A percentile compares a stretch with the other conserved stretches of the same genome.
Evolutionary conservation across 1,284 basidiomycete genomes (phyloP).

Genomic region (Heterobasidion occidentale): DNA sequence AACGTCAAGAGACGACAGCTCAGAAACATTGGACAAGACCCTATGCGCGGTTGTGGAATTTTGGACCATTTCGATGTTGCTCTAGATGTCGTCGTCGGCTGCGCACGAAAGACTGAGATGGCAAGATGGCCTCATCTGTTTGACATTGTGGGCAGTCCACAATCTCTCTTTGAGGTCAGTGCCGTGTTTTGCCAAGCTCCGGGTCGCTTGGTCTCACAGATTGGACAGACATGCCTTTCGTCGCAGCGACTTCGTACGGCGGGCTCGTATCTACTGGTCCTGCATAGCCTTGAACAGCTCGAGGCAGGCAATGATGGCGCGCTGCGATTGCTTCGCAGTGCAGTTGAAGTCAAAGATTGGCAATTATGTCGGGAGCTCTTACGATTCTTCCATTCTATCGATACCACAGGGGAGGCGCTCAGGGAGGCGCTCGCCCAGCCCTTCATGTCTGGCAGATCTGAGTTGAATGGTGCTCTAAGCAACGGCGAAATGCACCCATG

Average conservation of each 20-base stretch:
- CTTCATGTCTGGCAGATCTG: conserved; percentile 1
- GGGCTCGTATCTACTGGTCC: conserved; percentile 86
- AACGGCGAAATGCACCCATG: background rate
- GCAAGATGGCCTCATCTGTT: conserved; percentile 89
- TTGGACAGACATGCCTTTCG: conserved; percentile 63
- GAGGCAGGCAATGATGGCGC: conserved; percentile 78
- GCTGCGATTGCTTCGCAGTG: conserved; percentile 67
- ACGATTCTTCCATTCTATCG: conserved; percentile 87
- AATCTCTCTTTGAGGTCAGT: conserved; percentile 81
- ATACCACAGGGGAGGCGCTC: conserved; percentile 75
- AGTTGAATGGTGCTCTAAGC: background rate
- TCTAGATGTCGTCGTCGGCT: conserved; percentile 91
- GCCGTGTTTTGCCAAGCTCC: background rate
- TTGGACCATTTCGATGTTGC: conserved; percentile 90
- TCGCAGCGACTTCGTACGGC: conserved; percentile 81
- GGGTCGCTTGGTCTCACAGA: background rate
- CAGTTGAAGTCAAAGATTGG: conserved; percentile 71
- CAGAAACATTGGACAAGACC: conserved; percentile 27
- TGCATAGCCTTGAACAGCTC: conserved; percentile 89
- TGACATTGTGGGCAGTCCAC: conserved; percentile 84
- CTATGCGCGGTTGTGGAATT: conserved; percentile 80
- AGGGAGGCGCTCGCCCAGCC: conserved; percentile 44
- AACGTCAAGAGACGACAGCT: conserved; percentile 16
- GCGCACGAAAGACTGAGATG: conserved; percentile 95
- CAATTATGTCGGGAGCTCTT: conserved; percentile 82